Base-by-base conservation (phyloP, 352 stramenopile species). In the Phytophthora ramorum region DNA sequence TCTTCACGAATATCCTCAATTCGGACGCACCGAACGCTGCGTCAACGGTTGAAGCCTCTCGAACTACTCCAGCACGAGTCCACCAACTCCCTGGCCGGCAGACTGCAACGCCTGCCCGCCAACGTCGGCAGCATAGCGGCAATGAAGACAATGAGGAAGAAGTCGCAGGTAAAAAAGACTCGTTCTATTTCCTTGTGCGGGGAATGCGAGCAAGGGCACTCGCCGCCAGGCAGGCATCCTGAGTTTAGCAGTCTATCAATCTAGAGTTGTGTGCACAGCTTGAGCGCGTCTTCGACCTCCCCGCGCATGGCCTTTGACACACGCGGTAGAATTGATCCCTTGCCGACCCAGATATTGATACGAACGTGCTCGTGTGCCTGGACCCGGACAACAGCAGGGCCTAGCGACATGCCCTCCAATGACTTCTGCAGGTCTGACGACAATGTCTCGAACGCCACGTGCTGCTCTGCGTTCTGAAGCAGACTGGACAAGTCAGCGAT, bases 301-400 rank as follows among this genome's bases (percentile, higher is more conserved):
- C 30, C 45, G 19, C 85, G 84, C 60, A 78, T 81, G 16, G 72
- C 78, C 60, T 89, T 91, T 24, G 87, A 93, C 20, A 95, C 79
- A 22, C 87, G 85, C n/a, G 87, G 85, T 14, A 95, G 57, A 37
- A 95, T 73, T 1, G 85, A 80, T 38, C 79, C 77, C 17, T 83
- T 89, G 17, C 87, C 87, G 19, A 95, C 60, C 87, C 85, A 95
- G 48, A 94, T 73, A 50, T 94, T 93, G 62, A 92, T 85, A 34
- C 76, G 71, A 12, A 94, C 55, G n/a, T 59, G 71, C 8, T 69
- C 54, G 47, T 90, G 66, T 2, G 62, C 50, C 19, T 70, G 66
- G 28, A 87, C 50, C 35, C 78, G 73, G 16, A 82, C 84, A 55
- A 94, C 80, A 0, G 75, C 84, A 40, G 87, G 87, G 4, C 87